Evolutionary conservation across 306 rosid species (phyloP).

Genomic region (Glycine latifolia): DNA sequence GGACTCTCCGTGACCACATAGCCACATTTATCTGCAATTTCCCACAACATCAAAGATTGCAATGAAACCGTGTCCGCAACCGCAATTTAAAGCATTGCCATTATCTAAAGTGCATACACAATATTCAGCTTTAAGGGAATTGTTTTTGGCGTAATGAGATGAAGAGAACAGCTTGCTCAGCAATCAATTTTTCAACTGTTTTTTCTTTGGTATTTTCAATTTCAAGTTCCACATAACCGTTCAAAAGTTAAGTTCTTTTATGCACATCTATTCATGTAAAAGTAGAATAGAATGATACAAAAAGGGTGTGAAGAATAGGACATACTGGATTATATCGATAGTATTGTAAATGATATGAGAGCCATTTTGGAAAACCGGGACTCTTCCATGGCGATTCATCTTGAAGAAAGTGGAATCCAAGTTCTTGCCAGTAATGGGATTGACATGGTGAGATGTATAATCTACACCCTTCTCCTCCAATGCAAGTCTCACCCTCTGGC

Average conservation of each 20-base stretch:
- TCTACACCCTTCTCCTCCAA: slow-evolving; percentile 32
- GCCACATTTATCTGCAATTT: too few species aligned
- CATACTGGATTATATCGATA: slow-evolving; percentile 78
- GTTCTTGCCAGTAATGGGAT: slow-evolving; percentile 83
- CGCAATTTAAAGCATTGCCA: too few species aligned
- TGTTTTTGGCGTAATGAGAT: too few species aligned
- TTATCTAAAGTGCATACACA: too few species aligned
- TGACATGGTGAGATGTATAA: slow-evolving; percentile 78
- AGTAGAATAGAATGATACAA: neutral
- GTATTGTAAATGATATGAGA: slow-evolving; percentile 67
- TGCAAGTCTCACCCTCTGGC: slow-evolving; percentile 33
- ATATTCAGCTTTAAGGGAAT: too few species aligned
- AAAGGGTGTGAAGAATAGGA: slow-evolving; percentile 20
- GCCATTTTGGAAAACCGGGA: slow-evolving; percentile 81
- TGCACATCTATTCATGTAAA: neutral
- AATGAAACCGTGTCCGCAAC: too few species aligned
- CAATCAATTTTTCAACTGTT: too few species aligned
- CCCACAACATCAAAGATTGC: too few species aligned
- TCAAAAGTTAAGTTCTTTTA: neutral
- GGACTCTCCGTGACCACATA: too few species aligned
- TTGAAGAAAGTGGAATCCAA: slow-evolving; percentile 71
- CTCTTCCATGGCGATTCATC: slow-evolving; percentile 66
- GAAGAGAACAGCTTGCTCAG: too few species aligned
- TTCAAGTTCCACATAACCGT: neutral
- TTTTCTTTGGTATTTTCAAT: too few species aligned